Evolutionary conservation across 2,329 filamentous ascomycete species (phyloP), one percentile per base, ranked within the genome.

Genomic region (Colletotrichum liaoningense): DNA sequence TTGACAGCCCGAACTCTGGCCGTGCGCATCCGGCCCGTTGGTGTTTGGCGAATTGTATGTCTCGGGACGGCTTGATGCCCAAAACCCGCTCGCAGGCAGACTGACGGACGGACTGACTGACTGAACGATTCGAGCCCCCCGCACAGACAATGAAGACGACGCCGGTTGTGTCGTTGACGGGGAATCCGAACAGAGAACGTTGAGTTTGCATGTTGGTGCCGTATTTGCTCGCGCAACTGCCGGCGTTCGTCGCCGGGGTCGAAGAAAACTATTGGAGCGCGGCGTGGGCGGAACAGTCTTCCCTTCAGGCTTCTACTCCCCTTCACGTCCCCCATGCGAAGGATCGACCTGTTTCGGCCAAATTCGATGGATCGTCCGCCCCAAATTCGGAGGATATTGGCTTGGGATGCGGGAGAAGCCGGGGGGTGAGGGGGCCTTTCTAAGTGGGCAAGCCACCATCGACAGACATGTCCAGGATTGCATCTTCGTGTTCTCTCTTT

Each of bases 261-360:
- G n/a, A 67, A 28, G 38, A n/a, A 58, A n/a, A 49, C 52, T 42
- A 58, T 58, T 52, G 38, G 62, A 58, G 38, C 11, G 38, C 42
- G 54, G 26, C 26, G 54, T 26, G 62, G 54, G 28, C 56, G 22
- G 54, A 14, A 59, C 28, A 26, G 54, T 26, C 54, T 54, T 26
- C 22, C 30, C 54, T 59, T 33, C 33, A 33, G 33, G 33, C 9
- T 33, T 42, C 49, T 38, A 24, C 12, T 35, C 22, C 24, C 54
- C 58, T 42, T 52, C 26, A 24, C 16, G n/a, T 11, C 19, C 63
- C 63, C 63, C 55, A n/a, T 67, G 55, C 9, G 24, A 33, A 28
- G n/a, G 68, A 55, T 70, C 68, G 68, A 54, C 63, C 58, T 63
- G 19, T 24, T 67, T 35, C 19, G 55, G 68, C 55, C 63, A 67